Evolutionary conservation across 176 grass and related monocot species (phyloP).

Genomic region (Paspalum vaginatum): DNA sequence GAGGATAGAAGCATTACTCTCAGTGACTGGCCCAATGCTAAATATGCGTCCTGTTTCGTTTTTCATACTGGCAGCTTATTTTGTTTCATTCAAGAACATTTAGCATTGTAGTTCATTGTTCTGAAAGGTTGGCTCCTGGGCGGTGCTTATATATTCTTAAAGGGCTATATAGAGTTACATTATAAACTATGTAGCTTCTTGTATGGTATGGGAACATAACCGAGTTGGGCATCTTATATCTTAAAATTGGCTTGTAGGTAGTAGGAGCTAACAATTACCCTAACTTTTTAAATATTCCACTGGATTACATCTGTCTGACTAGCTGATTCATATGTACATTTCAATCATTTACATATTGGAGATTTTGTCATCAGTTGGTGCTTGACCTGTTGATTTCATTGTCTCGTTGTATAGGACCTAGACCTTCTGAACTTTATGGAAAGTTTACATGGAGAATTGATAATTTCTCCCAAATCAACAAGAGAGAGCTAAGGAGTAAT

Average conservation of each 20-base stretch:
- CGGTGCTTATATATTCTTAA: too few species aligned
- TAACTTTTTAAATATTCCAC: slow-evolving; percentile 16
- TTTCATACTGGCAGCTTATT: slow-evolving; percentile 4
- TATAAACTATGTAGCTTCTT: not conserved
- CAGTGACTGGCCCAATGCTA: not conserved
- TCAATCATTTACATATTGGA: not conserved
- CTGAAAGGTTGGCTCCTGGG: not conserved
- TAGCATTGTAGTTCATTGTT: not conserved
- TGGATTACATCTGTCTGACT: slow-evolving; percentile 4
- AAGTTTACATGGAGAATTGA: slow-evolving; percentile 99
- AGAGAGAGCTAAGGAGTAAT: slow-evolving; percentile 91
- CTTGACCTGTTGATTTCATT: slow-evolving; percentile 43
- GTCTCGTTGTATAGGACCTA: slow-evolving; percentile 68
- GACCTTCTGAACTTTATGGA: slow-evolving; percentile 83
- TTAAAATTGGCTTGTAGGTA: not conserved
- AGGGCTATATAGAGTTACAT: not conserved
- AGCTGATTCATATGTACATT: slow-evolving; percentile 29
- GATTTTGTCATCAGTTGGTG: slow-evolving; percentile 16
- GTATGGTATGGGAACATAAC: not conserved
- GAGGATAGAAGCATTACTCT: not conserved
- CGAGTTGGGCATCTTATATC: slow-evolving; percentile 5
- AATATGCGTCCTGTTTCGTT: not conserved
- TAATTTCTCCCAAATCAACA: slow-evolving; percentile 95
- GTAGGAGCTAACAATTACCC: not conserved
- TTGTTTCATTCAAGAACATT: slow-evolving; percentile 16